Base-by-base conservation (phyloP, 1,284 basidiomycete genomes). In the Sporisorium graminicola region DNA sequence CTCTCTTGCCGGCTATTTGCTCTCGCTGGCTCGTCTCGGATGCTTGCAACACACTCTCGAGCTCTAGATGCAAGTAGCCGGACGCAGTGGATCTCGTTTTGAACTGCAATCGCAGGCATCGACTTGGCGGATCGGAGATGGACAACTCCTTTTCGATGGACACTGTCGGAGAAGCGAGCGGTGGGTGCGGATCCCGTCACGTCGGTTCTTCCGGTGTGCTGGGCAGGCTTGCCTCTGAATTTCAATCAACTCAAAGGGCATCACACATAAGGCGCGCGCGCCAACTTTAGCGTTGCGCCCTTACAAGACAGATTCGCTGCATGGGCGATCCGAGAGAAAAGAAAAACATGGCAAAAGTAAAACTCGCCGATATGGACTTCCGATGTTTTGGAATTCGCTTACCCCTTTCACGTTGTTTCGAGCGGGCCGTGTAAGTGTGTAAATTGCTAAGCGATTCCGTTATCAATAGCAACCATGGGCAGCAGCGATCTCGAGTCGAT, bases 401-500 rank as follows among this genome's bases (percentile, higher is more conserved):
- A n/a, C 40, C 1, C 6, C 14, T 43, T 43, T 43, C 40, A 43
- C 40, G 40, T 43, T n/a, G 40, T 8, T 20, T 20, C n/a, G 18
- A 5, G 40, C n/a, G 3, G 7, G 40, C 37, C n/a, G 35, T 10
- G 35, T 40, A 18, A 2, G 37, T 40, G 37, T 40, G 35, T 35
- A 13, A 3, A 3, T 35, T 35, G 7, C 35, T 13, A 6, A 12
- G 8, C 35, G 37, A 40, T 4, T 40, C 18, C 18, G 37, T 40
- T 40, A 40, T 40, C 37, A 40, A 8, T 18, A 4, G 37, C 37
- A 40, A n/a, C 37, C 27, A 27, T 47, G 5, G 29, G 29, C 44
- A 47, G 44, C 24, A 26, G 44, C 44, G 44, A 47, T 47, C 44
- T 47, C 44, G 24, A 29, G 22, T 49, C 47, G 47, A 49, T 31